Conservation (phyloP, 1,139 yeast species). For the Lodderomyces metapsilosis region DNA sequence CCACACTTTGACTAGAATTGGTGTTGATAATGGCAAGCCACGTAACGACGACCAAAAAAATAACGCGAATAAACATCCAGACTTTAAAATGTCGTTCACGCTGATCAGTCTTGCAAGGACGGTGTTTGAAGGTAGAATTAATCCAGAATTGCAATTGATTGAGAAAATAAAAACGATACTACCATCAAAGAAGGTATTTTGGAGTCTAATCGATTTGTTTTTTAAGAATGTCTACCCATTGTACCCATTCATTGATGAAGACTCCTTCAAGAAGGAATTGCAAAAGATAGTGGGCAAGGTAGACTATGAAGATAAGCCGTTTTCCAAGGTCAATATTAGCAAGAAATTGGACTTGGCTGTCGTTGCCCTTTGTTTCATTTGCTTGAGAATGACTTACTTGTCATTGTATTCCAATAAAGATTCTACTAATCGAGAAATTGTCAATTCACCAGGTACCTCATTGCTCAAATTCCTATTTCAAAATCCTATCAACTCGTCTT, state of each 20-base stretch:
- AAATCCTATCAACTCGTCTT: slow-evolving; percentile 26
- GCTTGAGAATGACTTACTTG: slow-evolving; percentile 29
- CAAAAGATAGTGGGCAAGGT: slow-evolving; percentile 25
- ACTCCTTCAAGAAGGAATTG: slow-evolving; percentile 20
- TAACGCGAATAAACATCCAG: neutral
- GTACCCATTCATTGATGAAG: slow-evolving; percentile 32
- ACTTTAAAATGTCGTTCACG: slow-evolving; percentile 6
- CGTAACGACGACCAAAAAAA: neutral
- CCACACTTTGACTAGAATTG: slow-evolving; percentile 6
- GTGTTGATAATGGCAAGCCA: neutral
- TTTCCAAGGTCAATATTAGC: slow-evolving; percentile 19
- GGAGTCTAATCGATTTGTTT: slow-evolving; percentile 26
- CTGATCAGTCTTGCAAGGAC: slow-evolving; percentile 14
- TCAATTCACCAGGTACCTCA: slow-evolving; percentile 13
- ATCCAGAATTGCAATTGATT: slow-evolving; percentile 25
- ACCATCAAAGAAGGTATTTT: slow-evolving; percentile 27
- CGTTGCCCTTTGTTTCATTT: slow-evolving; percentile 27
- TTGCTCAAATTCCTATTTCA: slow-evolving; percentile 24
- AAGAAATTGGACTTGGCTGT: slow-evolving; percentile 31
- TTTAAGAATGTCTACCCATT: slow-evolving; percentile 25
- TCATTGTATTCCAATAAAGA: slow-evolving; percentile 32
- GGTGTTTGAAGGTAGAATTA: slow-evolving; percentile 22
- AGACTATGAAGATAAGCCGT: slow-evolving; percentile 16
- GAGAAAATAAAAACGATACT: slow-evolving; percentile 26
- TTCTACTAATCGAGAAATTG: slow-evolving; percentile 23